Evolutionary conservation across 2,329 filamentous ascomycete genomes (phyloP).

Genomic region (Sporothrix dimorphospora): DNA sequence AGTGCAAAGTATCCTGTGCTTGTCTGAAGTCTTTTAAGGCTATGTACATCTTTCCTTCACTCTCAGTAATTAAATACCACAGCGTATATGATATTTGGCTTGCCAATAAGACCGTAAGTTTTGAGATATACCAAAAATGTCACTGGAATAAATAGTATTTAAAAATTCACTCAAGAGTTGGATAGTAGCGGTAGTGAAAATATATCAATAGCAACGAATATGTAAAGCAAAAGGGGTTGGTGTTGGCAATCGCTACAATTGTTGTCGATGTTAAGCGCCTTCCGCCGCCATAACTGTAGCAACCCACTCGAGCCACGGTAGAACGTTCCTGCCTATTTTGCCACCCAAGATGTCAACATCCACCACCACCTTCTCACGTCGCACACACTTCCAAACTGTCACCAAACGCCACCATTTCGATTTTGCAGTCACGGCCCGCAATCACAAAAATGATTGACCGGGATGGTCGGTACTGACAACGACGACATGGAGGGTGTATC

Average conservation of each 20-base stretch:
- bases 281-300: not conserved
- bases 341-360: not conserved
- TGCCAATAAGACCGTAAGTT: too few relatives aligned
- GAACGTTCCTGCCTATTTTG: conserved; percentile 7
- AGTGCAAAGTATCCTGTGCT: not conserved
- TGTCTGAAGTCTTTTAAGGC: not conserved
- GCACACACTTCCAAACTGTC: not conserved
- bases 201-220: not conserved
- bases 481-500: not conserved
- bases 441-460: not conserved
- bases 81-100: too few relatives aligned
- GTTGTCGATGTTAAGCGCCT: not conserved
- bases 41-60: too few relatives aligned
- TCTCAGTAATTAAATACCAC: too few relatives aligned
- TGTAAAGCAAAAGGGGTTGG: not conserved
- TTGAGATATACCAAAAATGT: not conserved
- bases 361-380: not conserved
- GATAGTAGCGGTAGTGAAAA: too few relatives aligned
- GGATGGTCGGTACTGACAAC: not conserved
- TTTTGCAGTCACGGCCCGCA: not conserved
- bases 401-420: not conserved
- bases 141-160: not conserved
- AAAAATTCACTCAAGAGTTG: not conserved
- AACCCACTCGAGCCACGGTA: not conserved
- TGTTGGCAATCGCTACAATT: not conserved